Conservation (phyloP, 352 stramenopile genomes). For the Phytophthora pseudosyringae region DNA sequence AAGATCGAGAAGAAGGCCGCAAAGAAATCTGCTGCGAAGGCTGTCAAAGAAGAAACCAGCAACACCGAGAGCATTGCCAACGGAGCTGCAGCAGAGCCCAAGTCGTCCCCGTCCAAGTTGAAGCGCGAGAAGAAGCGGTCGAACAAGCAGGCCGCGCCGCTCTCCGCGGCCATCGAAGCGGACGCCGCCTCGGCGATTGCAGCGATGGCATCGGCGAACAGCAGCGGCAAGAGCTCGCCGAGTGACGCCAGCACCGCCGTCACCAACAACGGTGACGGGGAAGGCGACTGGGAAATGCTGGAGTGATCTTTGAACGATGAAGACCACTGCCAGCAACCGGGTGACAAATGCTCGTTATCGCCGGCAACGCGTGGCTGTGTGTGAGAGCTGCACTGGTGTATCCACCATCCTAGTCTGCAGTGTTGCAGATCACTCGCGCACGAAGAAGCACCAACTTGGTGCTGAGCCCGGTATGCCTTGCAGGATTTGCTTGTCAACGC, state of each 20-base stretch:
- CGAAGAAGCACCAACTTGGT: neutral
- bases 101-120: conserved; percentile 22
- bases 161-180: conserved; percentile 33
- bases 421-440: neutral
- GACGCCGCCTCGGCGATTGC: conserved; percentile 28
- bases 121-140: conserved; percentile 36
- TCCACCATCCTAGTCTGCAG: conserved; percentile 2
- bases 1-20: conserved; percentile 4
- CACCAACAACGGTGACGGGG: conserved; percentile 14
- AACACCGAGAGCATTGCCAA: conserved; percentile 10
- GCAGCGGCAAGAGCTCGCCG: conserved; percentile 26
- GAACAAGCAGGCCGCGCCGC: conserved; percentile 26
- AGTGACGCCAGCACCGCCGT: conserved; percentile 17
- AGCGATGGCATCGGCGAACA: conserved; percentile 29
- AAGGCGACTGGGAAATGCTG: conserved; percentile 42
- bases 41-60: neutral
- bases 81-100: conserved; percentile 21
- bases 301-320: conserved; percentile 17
- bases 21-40: neutral
- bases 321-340: conserved; percentile 2
- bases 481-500: conserved; percentile 4
- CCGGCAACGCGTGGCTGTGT: neutral
- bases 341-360: conserved; percentile 4
- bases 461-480: no score
- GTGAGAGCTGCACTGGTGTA: conserved; percentile 10